Base-by-base conservation (phyloP, 345 rosid genomes). In the Sisymbrium altissimum region DNA sequence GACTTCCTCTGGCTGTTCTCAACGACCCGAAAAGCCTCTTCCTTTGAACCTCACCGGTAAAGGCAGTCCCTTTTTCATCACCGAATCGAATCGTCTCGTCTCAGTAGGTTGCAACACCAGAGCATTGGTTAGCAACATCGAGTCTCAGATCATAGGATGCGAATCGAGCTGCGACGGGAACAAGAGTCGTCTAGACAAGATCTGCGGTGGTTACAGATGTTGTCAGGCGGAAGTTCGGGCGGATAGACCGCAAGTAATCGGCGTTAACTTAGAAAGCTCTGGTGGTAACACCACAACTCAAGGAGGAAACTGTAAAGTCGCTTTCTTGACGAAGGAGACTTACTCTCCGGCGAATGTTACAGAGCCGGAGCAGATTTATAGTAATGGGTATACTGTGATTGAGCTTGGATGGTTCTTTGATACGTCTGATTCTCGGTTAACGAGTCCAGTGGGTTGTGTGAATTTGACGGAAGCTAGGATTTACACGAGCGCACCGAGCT, bases 181-280 rank as follows among this genome's bases (percentile, higher is more conserved):
- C 19, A 67, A 59, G 10, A 48, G 14, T 48, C 39, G 45, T 40
- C 12, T 19, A 29, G 50, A 79, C 11, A 75, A 60, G 33, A 25
- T 71, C 11, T 86, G 83, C 66, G 14, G 80, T 18, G 82, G 84
- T 8, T 64, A 76, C 8, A 80, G 76, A 7, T 86, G 87, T 61
- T 86, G 86, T 56, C 79, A 82, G 32, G 67, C 75, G 4, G 7
- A 66, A 3, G 71, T 86, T 57, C 78, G 76, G 1, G 25, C 17
- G 32, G 76, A 64, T 4, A 35, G 6, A 33, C 44, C 65, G 48
- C 61, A 55, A 27, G 12, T 38, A 13, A 2, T 60, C 35, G 25
- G 59, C 5, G 3, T 48, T 52, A 2, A 9, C 33, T 13, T 70
- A 6, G 70, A 70, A 49, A 41, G 39, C 27, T n/a, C 52, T 4